These are phyloP conservation scores for Aureobasidium leucospermi DNA, from an alignment of 2,329 filamentous ascomycete genomes.

Conservation along the genomic window DNA sequence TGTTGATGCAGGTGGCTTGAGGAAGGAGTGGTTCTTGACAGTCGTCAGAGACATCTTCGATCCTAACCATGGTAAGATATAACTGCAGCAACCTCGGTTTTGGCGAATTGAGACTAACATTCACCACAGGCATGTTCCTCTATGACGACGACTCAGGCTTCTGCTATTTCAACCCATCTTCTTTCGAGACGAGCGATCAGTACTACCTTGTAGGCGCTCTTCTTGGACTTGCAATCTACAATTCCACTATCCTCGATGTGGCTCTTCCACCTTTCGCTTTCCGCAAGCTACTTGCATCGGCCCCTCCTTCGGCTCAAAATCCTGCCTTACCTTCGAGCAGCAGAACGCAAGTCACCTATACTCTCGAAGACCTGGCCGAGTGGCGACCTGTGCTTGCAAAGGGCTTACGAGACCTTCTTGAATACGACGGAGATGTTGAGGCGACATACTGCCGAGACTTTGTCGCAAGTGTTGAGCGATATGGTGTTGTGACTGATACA, in stretches of 20 bases:
- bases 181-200: conserved; percentile 84
- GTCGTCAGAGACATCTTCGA: conserved; percentile 86
- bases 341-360: conserved; percentile 56
- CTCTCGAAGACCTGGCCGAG: conserved; percentile 74
- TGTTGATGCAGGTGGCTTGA: conserved; percentile 78
- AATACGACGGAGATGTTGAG: conserved; percentile 79
- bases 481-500: conserved; percentile 59
- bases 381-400: conserved; percentile 68
- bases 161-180: conserved; percentile 89
- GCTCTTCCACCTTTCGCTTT: conserved; percentile 85
- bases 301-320: conserved; percentile 54
- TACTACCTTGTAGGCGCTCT: conserved; percentile 86
- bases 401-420: conserved; percentile 68
- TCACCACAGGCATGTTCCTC: conserved; percentile 65
- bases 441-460: conserved; percentile 76
- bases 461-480: conserved; percentile 67
- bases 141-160: conserved; percentile 87
- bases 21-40: conserved; percentile 92
- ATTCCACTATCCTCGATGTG: conserved; percentile 85
- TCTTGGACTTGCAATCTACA: conserved; percentile 85
- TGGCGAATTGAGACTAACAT: neutral
- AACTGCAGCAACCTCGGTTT: neutral
- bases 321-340: conserved; percentile 24
- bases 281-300: conserved; percentile 73
- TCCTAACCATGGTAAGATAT: conserved; percentile 69